Evolutionary conservation across 106 monocot genomes (phyloP), one percentile per base, ranked within the genome.

Genomic region (Platanthera guangdongensis): DNA sequence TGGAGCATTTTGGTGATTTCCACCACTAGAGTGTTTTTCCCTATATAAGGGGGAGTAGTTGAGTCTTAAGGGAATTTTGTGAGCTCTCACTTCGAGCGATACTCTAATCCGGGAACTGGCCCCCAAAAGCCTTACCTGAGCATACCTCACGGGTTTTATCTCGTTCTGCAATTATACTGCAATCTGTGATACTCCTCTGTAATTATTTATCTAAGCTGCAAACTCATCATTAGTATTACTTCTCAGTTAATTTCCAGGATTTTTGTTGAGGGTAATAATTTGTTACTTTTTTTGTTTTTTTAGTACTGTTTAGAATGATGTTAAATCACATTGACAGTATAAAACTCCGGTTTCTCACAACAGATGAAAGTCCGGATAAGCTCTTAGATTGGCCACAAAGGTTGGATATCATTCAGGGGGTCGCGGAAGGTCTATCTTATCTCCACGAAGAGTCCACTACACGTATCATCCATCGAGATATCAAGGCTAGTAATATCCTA

Each of bases 401-500:
- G 75, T 79, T 69, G 60, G 79, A 83, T 75, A 83, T 83, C 50
- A 75, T 83, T 71, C 75, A 75, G 79, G 83, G 83, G 19, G 60
- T 83, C 11, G 83, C 83, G 57, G 79, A 79, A 69, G 79, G 79
- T 16, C 74, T 83, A 7, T 79, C 69, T 51, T 83, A 83, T 62
- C 75, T 83, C 15, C 83, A 83, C 70, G 79, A 83, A 73, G 83
- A 83, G 60, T 78, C 75, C 55, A 79, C 78, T 50, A 78, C 68
- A 68, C 74, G 78, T n/a, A 78, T 82, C 67, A 82, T 82, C 16
- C 82, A 82, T 39, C 73, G 82, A 21, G 82, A 82, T 73, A 82
- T 82, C 47, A 82, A 82, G 74, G 82, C 78, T 47, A 82, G 82
- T 55, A 82, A 82, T 57, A 68, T 78, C n/a, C 64, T 83, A n/a